A percentile compares a stretch with the other conserved stretches of the same genome.
phyloP scores from a whole-genome alignment of 345 rosid species.

The Luvunga scandens region DNA sequence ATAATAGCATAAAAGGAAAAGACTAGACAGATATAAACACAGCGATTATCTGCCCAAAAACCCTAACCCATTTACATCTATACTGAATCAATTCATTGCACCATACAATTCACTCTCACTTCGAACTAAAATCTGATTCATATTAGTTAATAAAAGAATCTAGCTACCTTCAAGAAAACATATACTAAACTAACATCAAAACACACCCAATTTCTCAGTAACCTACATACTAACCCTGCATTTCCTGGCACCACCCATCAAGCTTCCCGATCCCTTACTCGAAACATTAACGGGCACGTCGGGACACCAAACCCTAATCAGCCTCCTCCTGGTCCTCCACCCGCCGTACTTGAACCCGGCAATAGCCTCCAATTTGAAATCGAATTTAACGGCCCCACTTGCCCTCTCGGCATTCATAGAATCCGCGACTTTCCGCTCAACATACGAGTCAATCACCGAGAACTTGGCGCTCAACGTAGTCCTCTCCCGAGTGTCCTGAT shows the following conservation, averaged over 20 bases:
- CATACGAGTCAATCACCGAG: constrained; percentile 42
- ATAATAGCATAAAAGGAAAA: not conserved
- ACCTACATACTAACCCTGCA: constrained; percentile 38
- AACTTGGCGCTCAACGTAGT: constrained; percentile 33
- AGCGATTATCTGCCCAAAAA: not conserved
- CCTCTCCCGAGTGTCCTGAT: constrained; percentile 44
- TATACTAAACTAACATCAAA: not conserved
- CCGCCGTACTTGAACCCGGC: constrained; percentile 50
- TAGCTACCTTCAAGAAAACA: not conserved
- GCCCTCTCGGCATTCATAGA: constrained; percentile 40
- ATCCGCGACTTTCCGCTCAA: constrained; percentile 21
- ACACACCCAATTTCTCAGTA: not conserved
- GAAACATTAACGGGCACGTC: constrained; percentile 36
- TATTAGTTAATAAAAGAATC: not conserved
- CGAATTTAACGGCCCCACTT: constrained; percentile 42
- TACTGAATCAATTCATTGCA: not conserved
- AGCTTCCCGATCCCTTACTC: constrained; percentile 51
- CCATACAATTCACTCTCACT: not conserved
- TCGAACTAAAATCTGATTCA: not conserved
- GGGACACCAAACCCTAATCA: constrained; percentile 43
- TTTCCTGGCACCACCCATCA: constrained; percentile 38
- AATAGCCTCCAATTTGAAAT: constrained; percentile 36
- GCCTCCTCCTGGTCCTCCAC: constrained; percentile 46
- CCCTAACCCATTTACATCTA: constrained; percentile 3
- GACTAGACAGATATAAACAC: not conserved